Evolutionary conservation across 306 rosid species (phyloP).

Genomic region (Lathyrus oleraceus): DNA sequence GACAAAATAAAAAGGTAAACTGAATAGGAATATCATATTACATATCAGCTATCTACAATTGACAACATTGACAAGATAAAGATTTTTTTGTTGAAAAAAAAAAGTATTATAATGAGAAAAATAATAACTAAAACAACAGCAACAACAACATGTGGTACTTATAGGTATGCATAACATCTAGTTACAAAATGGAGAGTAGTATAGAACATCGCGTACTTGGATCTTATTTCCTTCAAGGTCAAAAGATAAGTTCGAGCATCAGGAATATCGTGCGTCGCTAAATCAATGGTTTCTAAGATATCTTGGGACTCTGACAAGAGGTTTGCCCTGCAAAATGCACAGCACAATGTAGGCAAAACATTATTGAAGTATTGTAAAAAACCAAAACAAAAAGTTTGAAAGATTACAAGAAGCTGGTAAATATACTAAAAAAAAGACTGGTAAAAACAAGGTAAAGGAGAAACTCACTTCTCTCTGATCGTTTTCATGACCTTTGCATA

Average conservation of each 20-base stretch:
- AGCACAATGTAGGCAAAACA: constrained; percentile 25
- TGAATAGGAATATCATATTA: not conserved
- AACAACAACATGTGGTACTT: not conserved
- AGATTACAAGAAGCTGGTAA: constrained; percentile 2
- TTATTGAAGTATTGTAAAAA: not conserved
- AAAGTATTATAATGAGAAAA: too few species aligned
- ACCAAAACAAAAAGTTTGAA: not conserved
- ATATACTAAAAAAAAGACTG: constrained; percentile 21
- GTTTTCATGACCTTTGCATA: constrained; percentile 87
- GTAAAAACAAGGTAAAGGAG: constrained; percentile 30
- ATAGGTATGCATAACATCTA: constrained; percentile 15
- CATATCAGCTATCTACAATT: not conserved
- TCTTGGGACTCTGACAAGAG: constrained; percentile 72
- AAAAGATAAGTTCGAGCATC: constrained; percentile 90
- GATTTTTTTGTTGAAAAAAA: too few species aligned
- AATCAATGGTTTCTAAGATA: constrained; percentile 54
- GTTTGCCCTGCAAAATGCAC: constrained; percentile 60
- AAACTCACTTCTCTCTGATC: constrained; percentile 77
- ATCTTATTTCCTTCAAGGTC: constrained; percentile 80
- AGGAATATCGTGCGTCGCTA: constrained; percentile 66
- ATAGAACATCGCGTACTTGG: constrained; percentile 51
- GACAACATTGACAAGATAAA: too few species aligned
- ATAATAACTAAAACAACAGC: not conserved
- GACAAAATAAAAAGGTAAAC: constrained; percentile 6
- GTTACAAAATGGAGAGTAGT: constrained; percentile 26